Evolutionary conservation across 1,284 basidiomycete species (phyloP), one percentile per base, ranked within the genome.

Genomic region (Cystobasidium sp.): DNA sequence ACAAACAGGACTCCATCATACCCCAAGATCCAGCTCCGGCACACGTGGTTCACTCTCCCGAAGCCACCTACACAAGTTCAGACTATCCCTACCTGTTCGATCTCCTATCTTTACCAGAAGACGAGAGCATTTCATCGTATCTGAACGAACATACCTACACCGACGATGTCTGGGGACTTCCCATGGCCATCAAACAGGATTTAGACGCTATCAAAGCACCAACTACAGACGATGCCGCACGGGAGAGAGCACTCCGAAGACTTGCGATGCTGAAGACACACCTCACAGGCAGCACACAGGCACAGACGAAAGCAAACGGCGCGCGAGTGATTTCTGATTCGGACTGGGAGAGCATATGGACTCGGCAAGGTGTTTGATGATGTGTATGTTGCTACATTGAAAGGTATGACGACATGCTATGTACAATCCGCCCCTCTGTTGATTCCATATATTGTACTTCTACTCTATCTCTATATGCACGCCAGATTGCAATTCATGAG

Each of bases 131-230:
- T 14, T 20, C 61, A 0, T 20, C 62, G 4, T 74, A 74, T 58
- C 55, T 74, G 5, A 51, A 44, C 46, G 37, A 43, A 14, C 53
- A 58, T 62, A 68, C 65, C n/a, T 74, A 74, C 37, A 58, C 72
- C 41, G 56, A 74, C 72, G 72, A 74, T 62, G 72, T 74, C 6
- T 74, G 65, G 64, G 72, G 65, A 1, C 65, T 74, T 6, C 72
- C 72, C 3, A 41, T 51, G 39, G 43, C 53, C 3, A 53, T 74
- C 31, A 74, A 74, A 49, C 65, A 55, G 14, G 65, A 67, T 52
- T 18, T 74, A 31, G 72, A 74, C 39, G n/a, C 24, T 6, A 43
- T 68, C 6, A 58, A 62, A 43, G 16, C 41, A 12, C 22, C 53
- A 7, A 12, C n/a, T 49, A 39, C 41, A 43, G 55, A 59, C 41